Conservation (phyloP, 192 early-diverging fungal species). For the Podila epicladia region DNA sequence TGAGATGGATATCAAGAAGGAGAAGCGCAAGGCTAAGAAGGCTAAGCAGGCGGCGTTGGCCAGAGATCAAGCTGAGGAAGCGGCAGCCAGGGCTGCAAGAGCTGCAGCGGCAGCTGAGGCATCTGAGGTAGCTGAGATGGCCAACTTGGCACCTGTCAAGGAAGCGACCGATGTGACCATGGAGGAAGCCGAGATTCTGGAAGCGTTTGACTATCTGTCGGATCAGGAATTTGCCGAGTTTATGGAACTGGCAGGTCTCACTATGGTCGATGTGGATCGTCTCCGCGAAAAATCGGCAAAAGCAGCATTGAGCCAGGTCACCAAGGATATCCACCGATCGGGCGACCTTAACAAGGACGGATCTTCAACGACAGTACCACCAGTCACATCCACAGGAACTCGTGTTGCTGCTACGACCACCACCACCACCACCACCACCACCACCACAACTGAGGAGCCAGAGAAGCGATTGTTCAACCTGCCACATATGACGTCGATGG, state of each 20-base stretch:
- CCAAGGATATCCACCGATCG: conserved; percentile 29
- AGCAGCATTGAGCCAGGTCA: conserved; percentile 25
- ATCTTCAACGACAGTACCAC: not conserved
- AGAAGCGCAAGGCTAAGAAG: not conserved
- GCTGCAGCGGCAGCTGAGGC: not conserved
- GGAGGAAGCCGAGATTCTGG: conserved; percentile 43
- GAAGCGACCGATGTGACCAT: conserved; percentile 13
- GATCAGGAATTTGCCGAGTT: conserved; percentile 42
- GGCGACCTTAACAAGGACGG: not conserved
- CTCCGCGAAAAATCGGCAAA: conserved; percentile 37
- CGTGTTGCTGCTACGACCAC: too few relatives aligned
- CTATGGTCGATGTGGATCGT: conserved; percentile 31
- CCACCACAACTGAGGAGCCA: too few relatives aligned
- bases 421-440: not conserved
- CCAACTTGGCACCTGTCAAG: not conserved
- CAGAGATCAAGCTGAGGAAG: not conserved
- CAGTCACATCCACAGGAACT: not conserved
- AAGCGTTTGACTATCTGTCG: conserved; percentile 45
- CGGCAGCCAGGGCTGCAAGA: not conserved
- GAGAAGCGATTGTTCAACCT: conserved; percentile 5
- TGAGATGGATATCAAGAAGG: conserved; percentile 6
- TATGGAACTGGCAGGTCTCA: conserved; percentile 26
- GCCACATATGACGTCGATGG: conserved; percentile 45
- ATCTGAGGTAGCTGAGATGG: not conserved
- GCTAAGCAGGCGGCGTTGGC: not conserved